phyloP scores from a whole-genome alignment of 1,284 basidiomycete genomes.

The Austroboletus rostrupii region DNA sequence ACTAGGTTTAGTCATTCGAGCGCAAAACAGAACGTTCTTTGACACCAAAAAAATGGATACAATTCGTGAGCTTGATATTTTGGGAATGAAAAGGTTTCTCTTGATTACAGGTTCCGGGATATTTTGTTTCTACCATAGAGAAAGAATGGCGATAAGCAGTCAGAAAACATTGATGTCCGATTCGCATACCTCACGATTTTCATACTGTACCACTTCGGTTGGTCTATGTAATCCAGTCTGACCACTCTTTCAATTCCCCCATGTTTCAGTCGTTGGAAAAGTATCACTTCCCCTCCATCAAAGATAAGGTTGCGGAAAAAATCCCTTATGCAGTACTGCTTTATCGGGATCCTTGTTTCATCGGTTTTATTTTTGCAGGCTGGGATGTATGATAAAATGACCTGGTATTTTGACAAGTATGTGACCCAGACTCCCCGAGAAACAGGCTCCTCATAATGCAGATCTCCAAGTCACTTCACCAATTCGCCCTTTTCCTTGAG shows the following conservation, averaged over 20 bases:
- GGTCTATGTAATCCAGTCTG: background rate
- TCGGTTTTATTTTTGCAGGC: background rate
- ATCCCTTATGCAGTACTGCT: too few relatives aligned
- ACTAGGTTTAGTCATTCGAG: too few relatives aligned
- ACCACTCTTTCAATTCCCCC: background rate
- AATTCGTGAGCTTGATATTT: too few relatives aligned
- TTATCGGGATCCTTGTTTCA: background rate
- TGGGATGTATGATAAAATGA: background rate
- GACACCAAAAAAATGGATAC: too few relatives aligned
- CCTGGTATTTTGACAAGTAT: background rate
- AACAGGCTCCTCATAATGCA: background rate
- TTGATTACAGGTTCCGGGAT: background rate
- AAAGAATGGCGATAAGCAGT: too few relatives aligned
- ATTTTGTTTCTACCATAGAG: too few relatives aligned
- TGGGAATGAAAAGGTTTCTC: too few relatives aligned
- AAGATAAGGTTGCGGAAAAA: background rate
- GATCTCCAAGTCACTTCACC: background rate
- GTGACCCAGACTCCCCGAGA: background rate
- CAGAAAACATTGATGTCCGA: too few relatives aligned
- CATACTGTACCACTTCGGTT: background rate
- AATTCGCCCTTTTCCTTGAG: conserved; percentile 7
- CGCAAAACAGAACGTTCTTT: too few relatives aligned
- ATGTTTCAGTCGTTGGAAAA: background rate
- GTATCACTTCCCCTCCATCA: background rate
- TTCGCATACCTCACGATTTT: background rate